These are phyloP conservation scores for Phylloporus sp. DNA, from an alignment of 768 basidiomycete species.

Conservation along the genomic window DNA sequence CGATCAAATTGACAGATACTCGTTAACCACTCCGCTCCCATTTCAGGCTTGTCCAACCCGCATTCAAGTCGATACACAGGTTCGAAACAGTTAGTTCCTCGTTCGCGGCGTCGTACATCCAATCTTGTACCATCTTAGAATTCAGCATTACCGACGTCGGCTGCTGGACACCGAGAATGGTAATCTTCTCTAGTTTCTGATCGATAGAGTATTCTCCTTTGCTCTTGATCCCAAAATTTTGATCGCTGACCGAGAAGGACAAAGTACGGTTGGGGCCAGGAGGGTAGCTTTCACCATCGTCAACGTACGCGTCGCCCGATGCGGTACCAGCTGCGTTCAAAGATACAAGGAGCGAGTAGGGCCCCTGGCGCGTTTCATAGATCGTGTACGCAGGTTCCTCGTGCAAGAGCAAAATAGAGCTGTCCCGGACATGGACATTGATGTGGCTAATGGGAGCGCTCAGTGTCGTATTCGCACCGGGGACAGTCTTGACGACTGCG, in stretches of 20 bases:
- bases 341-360: conserved; percentile 61
- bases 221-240: conserved; percentile 36
- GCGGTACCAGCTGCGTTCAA: conserved; percentile 46
- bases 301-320: conserved; percentile 59
- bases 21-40: conserved; percentile 33
- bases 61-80: conserved; percentile 43
- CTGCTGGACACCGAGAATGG: conserved; percentile 52
- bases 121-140: conserved; percentile 31
- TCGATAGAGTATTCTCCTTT: conserved; percentile 31
- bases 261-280: not conserved
- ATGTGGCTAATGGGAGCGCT: conserved; percentile 71
- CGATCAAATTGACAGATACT: not conserved
- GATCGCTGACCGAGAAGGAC: not conserved
- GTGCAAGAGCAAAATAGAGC: conserved; percentile 62
- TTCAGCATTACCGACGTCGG: conserved; percentile 41
- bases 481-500: conserved; percentile 42
- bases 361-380: conserved; percentile 57
- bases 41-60: conserved; percentile 25
- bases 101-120: conserved; percentile 38
- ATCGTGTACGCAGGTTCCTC: conserved; percentile 62
- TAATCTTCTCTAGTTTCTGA: conserved; percentile 50
- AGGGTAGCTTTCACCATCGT: conserved; percentile 49
- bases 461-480: conserved; percentile 46
- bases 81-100: conserved; percentile 40
- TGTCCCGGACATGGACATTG: conserved; percentile 71